These are phyloP conservation scores for Suhomyces sp. DNA, from an alignment of 805 yeast genomes.

Conservation along the genomic window DNA sequence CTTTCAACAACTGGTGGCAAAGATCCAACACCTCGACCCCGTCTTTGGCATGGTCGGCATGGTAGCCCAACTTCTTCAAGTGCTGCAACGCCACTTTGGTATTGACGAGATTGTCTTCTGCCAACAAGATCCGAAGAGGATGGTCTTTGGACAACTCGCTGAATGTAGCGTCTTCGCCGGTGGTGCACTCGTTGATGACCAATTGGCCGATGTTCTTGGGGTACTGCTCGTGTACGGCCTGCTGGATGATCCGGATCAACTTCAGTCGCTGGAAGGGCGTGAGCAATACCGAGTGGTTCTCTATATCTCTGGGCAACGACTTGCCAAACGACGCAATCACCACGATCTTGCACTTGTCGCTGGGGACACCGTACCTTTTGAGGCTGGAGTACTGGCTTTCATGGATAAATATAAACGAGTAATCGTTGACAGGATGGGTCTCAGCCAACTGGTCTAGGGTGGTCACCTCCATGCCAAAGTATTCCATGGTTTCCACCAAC, in stretches of 20 bases:
- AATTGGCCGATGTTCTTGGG: background rate
- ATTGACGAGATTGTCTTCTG: slow-evolving; percentile 54
- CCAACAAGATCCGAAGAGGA: slow-evolving; percentile 50
- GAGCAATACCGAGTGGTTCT: slow-evolving; percentile 22
- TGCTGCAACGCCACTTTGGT: slow-evolving; percentile 50
- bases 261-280: slow-evolving; percentile 29
- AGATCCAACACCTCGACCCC: slow-evolving; percentile 44
- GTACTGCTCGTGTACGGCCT: background rate
- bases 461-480: slow-evolving; percentile 33
- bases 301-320: slow-evolving; percentile 20
- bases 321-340: slow-evolving; percentile 30
- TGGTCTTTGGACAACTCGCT: slow-evolving; percentile 8
- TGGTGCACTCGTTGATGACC: background rate
- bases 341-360: slow-evolving; percentile 13
- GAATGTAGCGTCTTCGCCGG: background rate
- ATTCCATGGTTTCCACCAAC: slow-evolving; percentile 29
- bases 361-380: slow-evolving; percentile 4
- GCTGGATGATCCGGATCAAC: slow-evolving; percentile 10
- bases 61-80: slow-evolving; percentile 47
- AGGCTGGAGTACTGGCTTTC: slow-evolving; percentile 13
- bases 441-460: slow-evolving; percentile 15
- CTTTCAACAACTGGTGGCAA: slow-evolving; percentile 24
- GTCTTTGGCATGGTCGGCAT: slow-evolving; percentile 51
- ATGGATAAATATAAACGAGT: slow-evolving; percentile 22
- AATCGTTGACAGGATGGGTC: slow-evolving; percentile 8